Evolutionary conservation across 495 filamentous ascomycete genomes (phyloP).

Genomic region (Penicillium turbatum): DNA sequence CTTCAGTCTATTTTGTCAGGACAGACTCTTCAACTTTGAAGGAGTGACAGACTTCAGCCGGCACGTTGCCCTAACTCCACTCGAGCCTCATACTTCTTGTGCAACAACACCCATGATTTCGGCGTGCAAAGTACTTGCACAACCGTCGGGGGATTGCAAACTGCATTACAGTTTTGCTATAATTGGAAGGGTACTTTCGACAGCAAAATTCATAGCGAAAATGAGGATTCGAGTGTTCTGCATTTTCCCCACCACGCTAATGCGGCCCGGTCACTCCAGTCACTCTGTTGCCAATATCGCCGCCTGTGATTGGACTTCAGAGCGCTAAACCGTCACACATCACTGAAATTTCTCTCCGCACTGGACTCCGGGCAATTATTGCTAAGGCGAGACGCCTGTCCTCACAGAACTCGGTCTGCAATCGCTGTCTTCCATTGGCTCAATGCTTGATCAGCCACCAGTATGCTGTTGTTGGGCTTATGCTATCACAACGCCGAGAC

Average conservation of each 20-base stretch:
- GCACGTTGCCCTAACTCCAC: no score
- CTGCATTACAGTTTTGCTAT: background rate
- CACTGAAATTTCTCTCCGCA: constrained; percentile 11
- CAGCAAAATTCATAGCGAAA: background rate
- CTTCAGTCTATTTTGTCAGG: no score
- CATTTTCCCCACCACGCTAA: constrained; percentile 21
- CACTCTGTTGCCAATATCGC: constrained; percentile 9
- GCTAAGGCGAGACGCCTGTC: constrained; percentile 8
- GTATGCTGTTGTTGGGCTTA: constrained; percentile 3
- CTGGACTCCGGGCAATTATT: background rate
- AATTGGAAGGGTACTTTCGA: background rate
- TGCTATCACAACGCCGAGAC: constrained; percentile 11
- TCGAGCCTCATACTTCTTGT: no score
- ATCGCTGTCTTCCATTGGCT: constrained; percentile 12
- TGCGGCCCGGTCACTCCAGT: constrained; percentile 27
- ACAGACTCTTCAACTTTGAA: no score
- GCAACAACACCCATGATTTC: background rate
- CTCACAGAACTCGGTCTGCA: constrained; percentile 3
- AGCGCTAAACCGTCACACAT: constrained; percentile 27
- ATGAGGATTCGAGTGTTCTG: background rate
- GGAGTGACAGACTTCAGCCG: no score
- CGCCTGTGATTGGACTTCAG: constrained; percentile 17
- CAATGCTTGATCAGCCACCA: background rate
- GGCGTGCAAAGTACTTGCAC: background rate
- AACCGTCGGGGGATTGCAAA: background rate